Evolutionary conservation across 371 early-diverging fungal species (phyloP).

Genomic region (Mucor ambiguus): DNA sequence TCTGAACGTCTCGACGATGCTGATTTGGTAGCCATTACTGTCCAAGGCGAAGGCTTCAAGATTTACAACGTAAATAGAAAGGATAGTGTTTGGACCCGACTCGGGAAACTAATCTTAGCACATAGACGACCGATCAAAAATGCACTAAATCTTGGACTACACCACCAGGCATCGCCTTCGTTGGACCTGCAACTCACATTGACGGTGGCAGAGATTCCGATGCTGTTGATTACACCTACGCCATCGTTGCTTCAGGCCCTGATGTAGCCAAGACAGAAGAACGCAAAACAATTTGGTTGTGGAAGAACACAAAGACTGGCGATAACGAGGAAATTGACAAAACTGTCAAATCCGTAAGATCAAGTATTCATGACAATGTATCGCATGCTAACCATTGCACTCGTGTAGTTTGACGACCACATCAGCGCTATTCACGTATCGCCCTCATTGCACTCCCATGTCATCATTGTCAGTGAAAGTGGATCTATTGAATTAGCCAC

Average conservation of each 20-base stretch:
- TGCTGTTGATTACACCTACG: slow-evolving; percentile 53
- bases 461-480: slow-evolving; percentile 52
- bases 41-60: slow-evolving; percentile 64
- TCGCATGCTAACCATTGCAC: neutral
- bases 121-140: slow-evolving; percentile 60
- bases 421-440: slow-evolving; percentile 57
- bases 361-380: neutral
- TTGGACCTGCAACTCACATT: slow-evolving; percentile 52
- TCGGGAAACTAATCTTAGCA: too few species aligned
- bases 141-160: slow-evolving; percentile 62
- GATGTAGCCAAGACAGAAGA: slow-evolving; percentile 58
- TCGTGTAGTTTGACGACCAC: slow-evolving; percentile 49
- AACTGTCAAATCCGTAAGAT: slow-evolving; percentile 36
- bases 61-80: slow-evolving; percentile 52
- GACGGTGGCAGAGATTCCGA: slow-evolving; percentile 36
- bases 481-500: slow-evolving; percentile 56
- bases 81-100: neutral
- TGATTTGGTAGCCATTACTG: slow-evolving; percentile 54
- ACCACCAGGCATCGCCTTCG: slow-evolving; percentile 59
- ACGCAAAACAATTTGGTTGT: slow-evolving; percentile 57
- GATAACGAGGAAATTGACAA: slow-evolving; percentile 30
- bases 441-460: slow-evolving; percentile 47
- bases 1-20: slow-evolving; percentile 34
- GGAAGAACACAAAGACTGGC: slow-evolving; percentile 41
- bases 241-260: slow-evolving; percentile 56